A percentile compares a stretch with the other conserved stretches of the same genome.
These are phyloP conservation scores for Umbelopsis sp. DNA, from an alignment of 192 early-diverging fungal species.

Conservation along the genomic window DNA sequence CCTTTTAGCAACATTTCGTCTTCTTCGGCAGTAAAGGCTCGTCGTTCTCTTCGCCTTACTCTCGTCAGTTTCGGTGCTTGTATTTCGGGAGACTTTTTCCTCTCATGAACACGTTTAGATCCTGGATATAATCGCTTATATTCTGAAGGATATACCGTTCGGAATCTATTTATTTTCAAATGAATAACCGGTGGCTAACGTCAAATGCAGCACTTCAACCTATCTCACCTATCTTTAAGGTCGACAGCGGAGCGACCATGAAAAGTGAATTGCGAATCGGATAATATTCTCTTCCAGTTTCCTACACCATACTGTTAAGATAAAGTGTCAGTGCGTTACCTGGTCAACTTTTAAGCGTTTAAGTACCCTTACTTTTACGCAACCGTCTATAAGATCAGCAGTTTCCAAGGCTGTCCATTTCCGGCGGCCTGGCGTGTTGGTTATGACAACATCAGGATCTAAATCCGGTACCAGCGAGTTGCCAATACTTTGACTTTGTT, in stretches of 20 bases:
- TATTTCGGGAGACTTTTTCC: constrained; percentile 26
- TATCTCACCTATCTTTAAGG: constrained; percentile 27
- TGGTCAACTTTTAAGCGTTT: neutral
- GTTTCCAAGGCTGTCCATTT: constrained; percentile 32
- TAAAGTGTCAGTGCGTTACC: neutral
- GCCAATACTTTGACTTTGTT: neutral
- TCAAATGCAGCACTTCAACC: neutral
- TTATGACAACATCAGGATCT: constrained; percentile 12
- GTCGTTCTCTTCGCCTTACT: constrained; percentile 20
- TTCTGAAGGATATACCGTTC: constrained; percentile 26
- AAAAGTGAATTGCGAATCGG: constrained; percentile 29
- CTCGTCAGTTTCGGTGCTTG: constrained; percentile 23
- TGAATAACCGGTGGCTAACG: neutral
- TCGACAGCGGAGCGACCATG: constrained; percentile 24
- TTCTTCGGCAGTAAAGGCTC: constrained; percentile 22
- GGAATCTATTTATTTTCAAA: constrained; percentile 10
- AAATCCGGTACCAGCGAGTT: neutral
- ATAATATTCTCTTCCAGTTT: constrained; percentile 28
- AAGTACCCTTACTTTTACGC: constrained; percentile 18
- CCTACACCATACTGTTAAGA: constrained; percentile 31
- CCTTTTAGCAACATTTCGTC: constrained; percentile 20
- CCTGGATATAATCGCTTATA: constrained; percentile 29
- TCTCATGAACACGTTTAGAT: constrained; percentile 21
- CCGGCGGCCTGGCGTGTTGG: neutral
- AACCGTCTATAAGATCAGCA: constrained; percentile 29